A percentile compares a stretch with the other conserved stretches of the same genome.
Evolutionary conservation across 441 rosid species (phyloP).

Genomic region (Erodium moschatum): DNA sequence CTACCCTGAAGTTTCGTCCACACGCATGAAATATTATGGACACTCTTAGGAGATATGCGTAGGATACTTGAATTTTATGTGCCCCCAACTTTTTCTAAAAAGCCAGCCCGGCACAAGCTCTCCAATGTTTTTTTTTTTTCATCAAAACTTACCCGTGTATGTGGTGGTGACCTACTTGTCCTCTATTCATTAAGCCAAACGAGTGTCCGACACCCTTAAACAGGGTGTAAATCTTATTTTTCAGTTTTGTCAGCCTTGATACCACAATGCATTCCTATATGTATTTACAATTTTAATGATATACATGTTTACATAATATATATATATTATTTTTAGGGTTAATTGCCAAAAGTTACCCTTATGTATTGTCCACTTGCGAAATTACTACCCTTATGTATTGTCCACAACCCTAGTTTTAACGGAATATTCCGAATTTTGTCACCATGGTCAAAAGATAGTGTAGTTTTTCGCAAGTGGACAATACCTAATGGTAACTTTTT

Average conservation of each 20-base stretch:
- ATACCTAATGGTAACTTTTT: too few species aligned
- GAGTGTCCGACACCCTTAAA: background rate
- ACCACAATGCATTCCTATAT: background rate
- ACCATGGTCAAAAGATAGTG: too few species aligned
- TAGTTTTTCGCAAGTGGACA: too few species aligned
- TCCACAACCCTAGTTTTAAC: too few species aligned
- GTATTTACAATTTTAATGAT: background rate
- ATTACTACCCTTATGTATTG: too few species aligned
- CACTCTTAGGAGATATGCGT: background rate
- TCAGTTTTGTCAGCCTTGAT: background rate
- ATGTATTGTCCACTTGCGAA: too few species aligned
- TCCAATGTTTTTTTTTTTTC: background rate
- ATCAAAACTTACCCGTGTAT: background rate
- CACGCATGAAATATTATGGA: too few species aligned
- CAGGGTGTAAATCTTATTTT: background rate
- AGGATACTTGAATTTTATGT: background rate
- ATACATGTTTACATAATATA: background rate
- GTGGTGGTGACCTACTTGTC: background rate
- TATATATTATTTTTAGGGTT: too few species aligned
- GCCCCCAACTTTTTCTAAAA: background rate
- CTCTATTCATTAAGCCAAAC: background rate
- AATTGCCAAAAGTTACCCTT: too few species aligned
- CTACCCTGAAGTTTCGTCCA: too few species aligned
- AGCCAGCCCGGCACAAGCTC: background rate
- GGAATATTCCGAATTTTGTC: too few species aligned